These are phyloP conservation scores for Boletus insuetus DNA, from an alignment of 768 basidiomycete species.

Conservation along the genomic window DNA sequence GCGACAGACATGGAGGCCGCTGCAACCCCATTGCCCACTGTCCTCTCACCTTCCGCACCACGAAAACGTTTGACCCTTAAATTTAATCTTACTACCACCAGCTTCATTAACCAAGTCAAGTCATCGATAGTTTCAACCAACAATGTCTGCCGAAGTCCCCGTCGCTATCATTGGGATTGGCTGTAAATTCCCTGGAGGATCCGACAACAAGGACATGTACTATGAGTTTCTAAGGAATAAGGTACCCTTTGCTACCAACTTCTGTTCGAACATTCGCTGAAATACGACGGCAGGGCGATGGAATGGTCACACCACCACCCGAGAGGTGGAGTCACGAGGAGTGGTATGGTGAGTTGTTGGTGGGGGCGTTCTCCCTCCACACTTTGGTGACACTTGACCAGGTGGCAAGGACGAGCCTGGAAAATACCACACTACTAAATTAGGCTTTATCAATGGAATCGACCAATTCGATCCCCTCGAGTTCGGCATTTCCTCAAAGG, in stretches of 20 bases:
- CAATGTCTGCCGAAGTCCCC: conserved; percentile 30
- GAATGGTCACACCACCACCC: conserved; percentile 26
- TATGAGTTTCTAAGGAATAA: conserved; percentile 32
- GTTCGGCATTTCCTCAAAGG: conserved; percentile 33
- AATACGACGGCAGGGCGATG: conserved; percentile 24
- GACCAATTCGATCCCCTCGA: conserved; percentile 35
- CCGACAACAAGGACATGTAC: conserved; percentile 30
- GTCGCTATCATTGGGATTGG: conserved; percentile 32
- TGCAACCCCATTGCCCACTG: background rate
- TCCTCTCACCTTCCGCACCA: background rate
- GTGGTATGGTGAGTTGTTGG: conserved; percentile 29
- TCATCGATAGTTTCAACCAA: conserved; percentile 3
- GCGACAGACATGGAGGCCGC: too few species aligned
- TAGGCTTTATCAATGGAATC: conserved; percentile 30
- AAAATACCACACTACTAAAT: conserved; percentile 28
- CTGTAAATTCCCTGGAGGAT: conserved; percentile 33
- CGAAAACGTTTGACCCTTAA: background rate
- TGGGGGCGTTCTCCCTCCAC: background rate
- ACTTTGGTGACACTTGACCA: background rate
- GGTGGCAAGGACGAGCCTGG: conserved; percentile 32
- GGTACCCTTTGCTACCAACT: conserved; percentile 1
- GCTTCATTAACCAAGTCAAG: background rate
- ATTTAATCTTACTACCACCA: background rate
- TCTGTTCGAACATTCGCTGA: background rate
- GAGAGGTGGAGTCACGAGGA: conserved; percentile 31